Evolutionary conservation across 352 stramenopile species (phyloP).

Genomic region (Thalassiosira ordinaria): DNA sequence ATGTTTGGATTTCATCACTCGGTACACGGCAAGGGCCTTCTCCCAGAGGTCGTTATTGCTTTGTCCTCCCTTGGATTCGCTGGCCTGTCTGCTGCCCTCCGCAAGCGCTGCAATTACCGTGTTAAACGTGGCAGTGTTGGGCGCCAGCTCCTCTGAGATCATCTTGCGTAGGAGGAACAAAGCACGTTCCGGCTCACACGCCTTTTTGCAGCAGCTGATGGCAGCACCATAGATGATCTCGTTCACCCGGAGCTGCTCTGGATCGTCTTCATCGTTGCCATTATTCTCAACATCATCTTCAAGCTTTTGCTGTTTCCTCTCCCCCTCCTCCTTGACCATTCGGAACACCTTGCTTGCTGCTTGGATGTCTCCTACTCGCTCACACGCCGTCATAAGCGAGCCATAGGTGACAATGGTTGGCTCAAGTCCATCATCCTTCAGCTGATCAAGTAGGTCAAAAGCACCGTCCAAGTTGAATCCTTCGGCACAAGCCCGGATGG

Average conservation of each 20-base stretch:
- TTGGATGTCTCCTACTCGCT: constrained; percentile 68
- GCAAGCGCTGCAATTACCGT: constrained; percentile 72
- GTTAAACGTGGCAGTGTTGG: constrained; percentile 78
- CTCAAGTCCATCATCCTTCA: constrained; percentile 60
- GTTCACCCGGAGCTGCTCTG: constrained; percentile 55
- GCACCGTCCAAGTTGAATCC: constrained; percentile 66
- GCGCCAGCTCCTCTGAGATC: constrained; percentile 68
- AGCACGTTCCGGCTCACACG: constrained; percentile 59
- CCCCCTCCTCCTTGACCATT: constrained; percentile 65
- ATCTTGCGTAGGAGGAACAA: constrained; percentile 75
- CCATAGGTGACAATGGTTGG: constrained; percentile 76
- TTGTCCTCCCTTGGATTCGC: constrained; percentile 9
- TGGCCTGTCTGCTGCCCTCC: too few species aligned
- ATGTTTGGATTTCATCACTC: constrained; percentile 66
- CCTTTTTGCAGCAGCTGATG: constrained; percentile 76
- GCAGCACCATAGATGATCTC: constrained; percentile 82
- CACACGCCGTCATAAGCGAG: constrained; percentile 79
- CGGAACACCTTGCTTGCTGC: constrained; percentile 67
- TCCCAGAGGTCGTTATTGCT: constrained; percentile 46
- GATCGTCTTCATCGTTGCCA: constrained; percentile 2
- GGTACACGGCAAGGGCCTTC: constrained; percentile 65
- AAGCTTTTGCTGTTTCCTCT: constrained; percentile 1
- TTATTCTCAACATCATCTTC: background rate
- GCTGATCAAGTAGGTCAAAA: constrained; percentile 65
- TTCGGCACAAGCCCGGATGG: constrained; percentile 77